Conservation (phyloP, 768 basidiomycete species). For the Galerina sulciceps region DNA sequence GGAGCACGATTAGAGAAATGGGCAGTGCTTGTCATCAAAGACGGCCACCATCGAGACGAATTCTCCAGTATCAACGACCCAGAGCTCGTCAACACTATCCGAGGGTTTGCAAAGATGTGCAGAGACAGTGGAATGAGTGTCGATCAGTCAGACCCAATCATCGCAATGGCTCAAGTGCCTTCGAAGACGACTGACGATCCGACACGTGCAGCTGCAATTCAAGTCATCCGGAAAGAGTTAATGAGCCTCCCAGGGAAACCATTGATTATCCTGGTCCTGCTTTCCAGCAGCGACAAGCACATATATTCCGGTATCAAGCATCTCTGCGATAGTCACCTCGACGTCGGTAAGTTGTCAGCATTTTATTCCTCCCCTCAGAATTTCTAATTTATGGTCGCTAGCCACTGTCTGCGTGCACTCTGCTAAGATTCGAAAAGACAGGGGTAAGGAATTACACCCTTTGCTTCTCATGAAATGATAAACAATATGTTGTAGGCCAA, state of each 20-base stretch:
- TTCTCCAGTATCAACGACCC: slow-evolving; percentile 60
- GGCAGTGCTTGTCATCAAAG: slow-evolving; percentile 71
- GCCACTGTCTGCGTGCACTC: slow-evolving; percentile 79
- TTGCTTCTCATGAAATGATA: slow-evolving; percentile 9
- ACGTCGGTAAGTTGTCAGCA: slow-evolving; percentile 45
- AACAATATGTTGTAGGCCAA: slow-evolving; percentile 49
- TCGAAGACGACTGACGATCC: slow-evolving; percentile 56
- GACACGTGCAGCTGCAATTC: slow-evolving; percentile 53
- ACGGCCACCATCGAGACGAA: slow-evolving; percentile 60
- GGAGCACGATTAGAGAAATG: slow-evolving; percentile 64
- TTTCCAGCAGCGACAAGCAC: slow-evolving; percentile 73
- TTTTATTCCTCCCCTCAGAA: background rate
- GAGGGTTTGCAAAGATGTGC: slow-evolving; percentile 69
- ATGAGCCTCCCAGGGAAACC: slow-evolving; percentile 49
- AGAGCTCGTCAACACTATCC: slow-evolving; percentile 46
- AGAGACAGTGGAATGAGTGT: slow-evolving; percentile 63
- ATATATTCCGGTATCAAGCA: slow-evolving; percentile 81
- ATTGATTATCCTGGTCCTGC: slow-evolving; percentile 62
- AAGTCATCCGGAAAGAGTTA: slow-evolving; percentile 45
- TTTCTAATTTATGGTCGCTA: slow-evolving; percentile 10
- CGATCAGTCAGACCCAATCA: slow-evolving; percentile 35
- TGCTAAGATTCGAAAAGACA: slow-evolving; percentile 70
- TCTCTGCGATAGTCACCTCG: slow-evolving; percentile 68
- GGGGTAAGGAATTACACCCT: slow-evolving; percentile 39
- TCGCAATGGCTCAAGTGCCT: slow-evolving; percentile 51